Conservation (phyloP, 257 asterid species). For the Solanum chaucha region DNA sequence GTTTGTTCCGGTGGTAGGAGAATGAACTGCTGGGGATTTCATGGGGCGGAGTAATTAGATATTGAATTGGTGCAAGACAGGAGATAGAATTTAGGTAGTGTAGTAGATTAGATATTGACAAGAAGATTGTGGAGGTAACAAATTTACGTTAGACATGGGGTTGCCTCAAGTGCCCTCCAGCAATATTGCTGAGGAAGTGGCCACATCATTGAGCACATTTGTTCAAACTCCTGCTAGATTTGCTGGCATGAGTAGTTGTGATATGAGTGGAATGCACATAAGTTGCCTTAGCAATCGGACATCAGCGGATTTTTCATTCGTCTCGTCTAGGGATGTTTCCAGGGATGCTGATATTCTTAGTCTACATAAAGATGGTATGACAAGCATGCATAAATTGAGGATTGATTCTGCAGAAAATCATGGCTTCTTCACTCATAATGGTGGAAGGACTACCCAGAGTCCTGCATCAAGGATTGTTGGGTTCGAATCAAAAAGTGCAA, state of each 20-base stretch:
- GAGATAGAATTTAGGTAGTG: background rate
- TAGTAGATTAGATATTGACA: background rate
- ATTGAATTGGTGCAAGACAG: background rate
- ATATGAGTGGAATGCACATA: slow-evolving; percentile 31
- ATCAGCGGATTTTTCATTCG: slow-evolving; percentile 23
- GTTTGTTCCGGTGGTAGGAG: background rate
- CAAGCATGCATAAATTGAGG: slow-evolving; percentile 35
- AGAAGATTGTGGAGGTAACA: background rate
- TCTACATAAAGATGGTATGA: slow-evolving; percentile 40
- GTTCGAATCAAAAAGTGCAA: slow-evolving; percentile 38
- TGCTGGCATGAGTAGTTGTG: slow-evolving; percentile 39
- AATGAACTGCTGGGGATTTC: background rate
- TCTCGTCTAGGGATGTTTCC: slow-evolving; percentile 38
- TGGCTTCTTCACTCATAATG: slow-evolving; percentile 19
- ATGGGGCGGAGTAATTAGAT: background rate
- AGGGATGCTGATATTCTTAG: slow-evolving; percentile 27
- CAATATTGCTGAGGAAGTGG: slow-evolving; percentile 46
- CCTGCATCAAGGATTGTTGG: slow-evolving; percentile 79
- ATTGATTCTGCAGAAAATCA: slow-evolving; percentile 35
- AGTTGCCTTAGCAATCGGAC: slow-evolving; percentile 20
- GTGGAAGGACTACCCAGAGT: slow-evolving; percentile 37
- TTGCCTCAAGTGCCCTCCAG: slow-evolving; percentile 68
- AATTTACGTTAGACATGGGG: slow-evolving; percentile 41
- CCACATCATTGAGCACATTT: slow-evolving; percentile 39
- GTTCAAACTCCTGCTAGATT: slow-evolving; percentile 34